Conservation (phyloP, 208 protist species). For the Crithidia brevicula region DNA sequence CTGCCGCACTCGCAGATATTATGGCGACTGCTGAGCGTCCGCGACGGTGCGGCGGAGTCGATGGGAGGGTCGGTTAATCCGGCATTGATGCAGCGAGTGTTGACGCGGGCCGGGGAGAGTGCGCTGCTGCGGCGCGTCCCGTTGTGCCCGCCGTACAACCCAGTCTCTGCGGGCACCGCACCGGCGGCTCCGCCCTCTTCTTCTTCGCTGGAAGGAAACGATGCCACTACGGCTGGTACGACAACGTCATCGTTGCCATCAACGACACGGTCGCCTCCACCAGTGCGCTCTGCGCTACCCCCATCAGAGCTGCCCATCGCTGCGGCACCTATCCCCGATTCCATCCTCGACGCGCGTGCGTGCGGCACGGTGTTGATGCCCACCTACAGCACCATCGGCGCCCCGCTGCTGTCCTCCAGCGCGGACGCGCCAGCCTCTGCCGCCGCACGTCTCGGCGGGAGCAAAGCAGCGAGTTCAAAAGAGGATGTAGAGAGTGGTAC, state of each 20-base stretch:
- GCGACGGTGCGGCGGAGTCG: neutral
- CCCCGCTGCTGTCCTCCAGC: neutral
- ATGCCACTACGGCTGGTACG: neutral
- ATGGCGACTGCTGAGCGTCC: constrained; percentile 46
- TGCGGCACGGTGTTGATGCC: constrained; percentile 7
- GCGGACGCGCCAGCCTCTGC: neutral
- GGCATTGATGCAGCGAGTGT: constrained; percentile 1
- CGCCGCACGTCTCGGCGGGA: no score
- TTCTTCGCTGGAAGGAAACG: neutral
- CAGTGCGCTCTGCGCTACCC: neutral
- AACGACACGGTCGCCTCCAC: neutral
- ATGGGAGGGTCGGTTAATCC: neutral
- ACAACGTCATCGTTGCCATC: neutral
- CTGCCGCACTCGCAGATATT: constrained; percentile 71
- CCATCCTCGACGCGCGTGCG: constrained; percentile 10
- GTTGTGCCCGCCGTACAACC: neutral
- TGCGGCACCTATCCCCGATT: neutral
- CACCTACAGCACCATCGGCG: neutral
- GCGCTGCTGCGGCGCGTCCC: constrained; percentile 25
- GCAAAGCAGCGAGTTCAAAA: no score
- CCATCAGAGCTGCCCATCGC: neutral
- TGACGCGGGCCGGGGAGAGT: constrained; percentile 36
- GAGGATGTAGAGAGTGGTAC: neutral
- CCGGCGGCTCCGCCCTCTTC: neutral
- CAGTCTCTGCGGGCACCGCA: neutral